Conservation (phyloP, 176 grass and related monocot genomes). For the Triticum urartu region DNA sequence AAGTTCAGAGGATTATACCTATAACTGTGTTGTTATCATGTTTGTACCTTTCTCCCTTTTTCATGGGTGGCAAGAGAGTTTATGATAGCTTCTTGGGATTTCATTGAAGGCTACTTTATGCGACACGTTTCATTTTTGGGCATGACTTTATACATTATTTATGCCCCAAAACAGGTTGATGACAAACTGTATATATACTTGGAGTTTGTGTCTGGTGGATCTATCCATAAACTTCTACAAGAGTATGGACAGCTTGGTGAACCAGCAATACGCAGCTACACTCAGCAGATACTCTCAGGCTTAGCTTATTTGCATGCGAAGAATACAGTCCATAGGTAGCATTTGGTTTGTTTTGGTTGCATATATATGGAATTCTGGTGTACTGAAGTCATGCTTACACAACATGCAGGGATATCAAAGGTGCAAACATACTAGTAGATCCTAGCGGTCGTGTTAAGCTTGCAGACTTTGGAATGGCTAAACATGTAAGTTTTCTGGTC, state of each 20-base stretch:
- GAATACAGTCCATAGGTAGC: slow-evolving; percentile 93
- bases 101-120: slow-evolving; percentile 23
- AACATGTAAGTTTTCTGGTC: slow-evolving; percentile 67
- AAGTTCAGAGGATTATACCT: slow-evolving; percentile 24
- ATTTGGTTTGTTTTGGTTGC: slow-evolving; percentile 24
- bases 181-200: slow-evolving; percentile 97
- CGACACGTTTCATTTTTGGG: not conserved
- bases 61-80: not conserved
- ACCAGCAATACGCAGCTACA: slow-evolving; percentile 96
- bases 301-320: slow-evolving; percentile 97
- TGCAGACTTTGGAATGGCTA: slow-evolving; percentile 99
- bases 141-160: slow-evolving; percentile 29
- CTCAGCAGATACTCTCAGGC: slow-evolving; percentile 95
- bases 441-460: slow-evolving; percentile 98
- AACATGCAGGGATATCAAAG: slow-evolving; percentile 92
- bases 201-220: slow-evolving; percentile 99
- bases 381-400: slow-evolving; percentile 17
- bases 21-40: not conserved
- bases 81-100: slow-evolving; percentile 1
- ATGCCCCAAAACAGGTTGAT: slow-evolving; percentile 59
- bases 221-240: slow-evolving; percentile 98
- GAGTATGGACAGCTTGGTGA: slow-evolving; percentile 96
- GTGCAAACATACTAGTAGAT: slow-evolving; percentile 97
- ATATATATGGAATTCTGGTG: not conserved
- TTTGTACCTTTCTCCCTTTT: slow-evolving; percentile 13